Base-by-base conservation (phyloP, 805 yeast genomes). In the Candida oleophila region DNA sequence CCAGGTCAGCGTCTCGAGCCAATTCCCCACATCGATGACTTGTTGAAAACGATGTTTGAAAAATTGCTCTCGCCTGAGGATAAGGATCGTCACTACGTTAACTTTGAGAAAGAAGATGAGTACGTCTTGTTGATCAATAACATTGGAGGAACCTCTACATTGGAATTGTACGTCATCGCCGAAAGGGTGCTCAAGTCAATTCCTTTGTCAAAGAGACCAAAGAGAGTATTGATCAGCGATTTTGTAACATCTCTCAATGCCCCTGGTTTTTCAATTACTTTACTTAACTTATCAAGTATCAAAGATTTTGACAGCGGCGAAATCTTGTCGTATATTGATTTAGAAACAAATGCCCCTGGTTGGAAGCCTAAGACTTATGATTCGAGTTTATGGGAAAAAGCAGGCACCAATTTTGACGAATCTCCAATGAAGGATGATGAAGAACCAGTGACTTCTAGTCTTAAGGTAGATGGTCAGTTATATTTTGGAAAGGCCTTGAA, bases 231-330 rank as follows among this genome's bases (percentile, higher is more conserved):
- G 49, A 79, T 83, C 1, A 92, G 96, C 21, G 82, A 92, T 33
- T 83, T 86, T 62, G 91, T 89, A 64, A 89, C 97, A 2, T 89
- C 97, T 0, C 77, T 92, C 50, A 89, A 88, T 62, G 92, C 96
- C 15, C 94, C 95, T 9, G 98, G 98, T 1, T 89, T 91, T 64
- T 83, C 94, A 34, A 76, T 92, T 50, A 88, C 97, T 2, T 69
- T 91, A 43, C 71, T 92, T 55, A 90, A 89, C 61, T 81, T 80
- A 35, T 65, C 88, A 1, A 74, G 75, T 34, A 76, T 83, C 3
- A 52, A 63, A 9, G 46, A 49, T 1, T 52, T 45, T 21, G 35
- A 54, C 12, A 22, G 36, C 33, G 33, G 43, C 3, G 60, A 67
- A 3, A 51, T 71, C 12, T 61, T 89, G 41, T 76, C 74, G 12